Base-by-base conservation (phyloP, 768 basidiomycete genomes). In the Boletus tylopilopsis region DNA sequence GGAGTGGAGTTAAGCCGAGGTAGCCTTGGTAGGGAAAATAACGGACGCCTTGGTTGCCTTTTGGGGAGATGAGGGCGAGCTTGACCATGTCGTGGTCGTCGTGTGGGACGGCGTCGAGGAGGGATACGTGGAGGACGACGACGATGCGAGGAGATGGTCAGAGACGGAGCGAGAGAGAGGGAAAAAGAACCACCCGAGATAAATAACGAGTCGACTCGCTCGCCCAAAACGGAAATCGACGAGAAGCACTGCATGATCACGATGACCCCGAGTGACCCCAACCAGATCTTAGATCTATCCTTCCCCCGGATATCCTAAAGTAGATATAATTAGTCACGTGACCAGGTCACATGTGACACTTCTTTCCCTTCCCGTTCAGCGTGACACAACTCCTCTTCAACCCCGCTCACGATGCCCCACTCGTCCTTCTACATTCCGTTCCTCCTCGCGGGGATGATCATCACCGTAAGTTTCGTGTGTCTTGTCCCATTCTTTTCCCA, bases 401-500 rank as follows among this genome's bases (percentile, higher is more conserved):
- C 15, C 23, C 4, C n/a, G 8, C 1, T 7, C 12, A 24, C 62
- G 42, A 91, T 90, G 89, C 77, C 87, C 19, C 63, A 37, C 43
- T 72, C 80, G 58, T 77, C 81, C 21, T 63, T 83, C 54, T 89
- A 77, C 66, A 73, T 91, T 46, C 88, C 89, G 27, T 61, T 87
- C 62, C 87, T 98, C 65, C 82, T 97, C 16, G 83, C 75, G 47
- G 94, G 94, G 41, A 96, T 96, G 94, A 88, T 98, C 63, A 69
- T 94, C 51, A 95, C 90, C 16, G 90, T 87, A 51, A 21, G 75
- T 67, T 13, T 10, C 1, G 9, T 4, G 1, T 7, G 1, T 22
- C 2, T 15, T 8, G 8, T 1, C 6, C n/a, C 2, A 13, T 30
- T 25, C 24, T 37, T 42, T 58, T 21, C 38, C 29, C n/a, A n/a